Conservation (phyloP, 1,284 basidiomycete genomes). For the Cystobasidium sp. region DNA sequence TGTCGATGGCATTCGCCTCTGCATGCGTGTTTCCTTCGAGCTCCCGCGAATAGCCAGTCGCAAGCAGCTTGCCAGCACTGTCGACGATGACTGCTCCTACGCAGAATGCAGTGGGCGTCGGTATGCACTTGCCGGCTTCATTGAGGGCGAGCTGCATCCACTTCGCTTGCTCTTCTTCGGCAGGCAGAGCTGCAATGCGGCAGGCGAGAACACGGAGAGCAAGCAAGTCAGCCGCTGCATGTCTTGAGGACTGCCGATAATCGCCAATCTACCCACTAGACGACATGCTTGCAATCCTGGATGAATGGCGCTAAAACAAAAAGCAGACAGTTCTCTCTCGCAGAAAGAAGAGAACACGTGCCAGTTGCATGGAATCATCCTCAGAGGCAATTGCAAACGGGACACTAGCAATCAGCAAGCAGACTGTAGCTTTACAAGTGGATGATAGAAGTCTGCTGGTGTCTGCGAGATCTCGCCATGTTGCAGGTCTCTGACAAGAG, state of each 20-base stretch:
- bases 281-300: too few species aligned
- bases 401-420: too few species aligned
- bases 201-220: not conserved
- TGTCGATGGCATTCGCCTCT: conserved; percentile 89
- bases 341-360: too few species aligned
- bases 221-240: not conserved
- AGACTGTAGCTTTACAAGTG: too few species aligned
- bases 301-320: too few species aligned
- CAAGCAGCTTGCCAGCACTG: conserved; percentile 61
- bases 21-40: conserved; percentile 95
- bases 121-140: conserved; percentile 74
- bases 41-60: conserved; percentile 89
- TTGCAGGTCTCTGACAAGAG: too few species aligned
- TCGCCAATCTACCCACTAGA: too few species aligned
- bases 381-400: too few species aligned
- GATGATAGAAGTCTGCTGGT: too few species aligned
- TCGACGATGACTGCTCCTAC: conserved; percentile 81
- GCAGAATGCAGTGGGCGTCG: conserved; percentile 83
- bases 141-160: conserved; percentile 69
- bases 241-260: not conserved
- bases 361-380: too few species aligned
- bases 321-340: too few species aligned
- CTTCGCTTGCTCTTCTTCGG: conserved; percentile 18
- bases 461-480: too few species aligned
- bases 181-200: conserved; percentile 5